Evolutionary conservation across 495 filamentous ascomycete genomes (phyloP).

Genomic region (Eremomyces bilateralis): DNA sequence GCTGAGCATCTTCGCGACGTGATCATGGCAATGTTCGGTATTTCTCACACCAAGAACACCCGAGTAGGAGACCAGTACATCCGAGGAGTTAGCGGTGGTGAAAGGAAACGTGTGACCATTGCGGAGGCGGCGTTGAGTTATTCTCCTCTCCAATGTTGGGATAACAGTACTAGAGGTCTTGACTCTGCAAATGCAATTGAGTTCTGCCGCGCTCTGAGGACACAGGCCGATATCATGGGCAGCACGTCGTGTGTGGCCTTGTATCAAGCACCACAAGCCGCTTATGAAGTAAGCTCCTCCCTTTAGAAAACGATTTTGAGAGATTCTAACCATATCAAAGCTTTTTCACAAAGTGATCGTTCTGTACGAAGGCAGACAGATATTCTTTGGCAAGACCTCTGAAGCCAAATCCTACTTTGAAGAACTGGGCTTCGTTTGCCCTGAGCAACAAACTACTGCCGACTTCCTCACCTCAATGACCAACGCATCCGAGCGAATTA

Average conservation of each 20-base stretch:
- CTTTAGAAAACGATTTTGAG: too few relatives aligned
- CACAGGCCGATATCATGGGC: slow-evolving; percentile 10
- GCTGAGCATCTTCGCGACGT: slow-evolving; percentile 11
- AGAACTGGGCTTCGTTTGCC: slow-evolving; percentile 33
- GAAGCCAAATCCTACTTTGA: slow-evolving; percentile 16
- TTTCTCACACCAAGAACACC: slow-evolving; percentile 16
- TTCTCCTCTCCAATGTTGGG: slow-evolving; percentile 15
- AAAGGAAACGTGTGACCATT: slow-evolving; percentile 16
- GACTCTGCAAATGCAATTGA: slow-evolving; percentile 16
- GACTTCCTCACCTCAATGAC: slow-evolving; percentile 53
- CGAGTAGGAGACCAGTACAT: slow-evolving; percentile 17
- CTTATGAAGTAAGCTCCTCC: slow-evolving; percentile 13
- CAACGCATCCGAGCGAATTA: slow-evolving; percentile 34
- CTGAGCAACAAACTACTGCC: slow-evolving; percentile 33
- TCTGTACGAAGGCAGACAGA: slow-evolving; percentile 15
- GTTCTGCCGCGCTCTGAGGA: slow-evolving; percentile 13
- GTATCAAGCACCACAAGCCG: slow-evolving; percentile 14
- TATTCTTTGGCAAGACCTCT: slow-evolving; percentile 11
- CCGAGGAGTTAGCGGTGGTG: slow-evolving; percentile 15
- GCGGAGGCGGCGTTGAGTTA: slow-evolving; percentile 12
- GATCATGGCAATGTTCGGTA: slow-evolving; percentile 18
- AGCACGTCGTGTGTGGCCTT: slow-evolving; percentile 11
- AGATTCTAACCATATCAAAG: too few relatives aligned
- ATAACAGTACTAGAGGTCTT: slow-evolving; percentile 15
- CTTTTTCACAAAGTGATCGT: slow-evolving; percentile 16